Percentiles rank a stretch among this genome's conserved stretches.
Conservation (phyloP, 352 stramenopile genomes). For the Phytopythium oedochilum region DNA sequence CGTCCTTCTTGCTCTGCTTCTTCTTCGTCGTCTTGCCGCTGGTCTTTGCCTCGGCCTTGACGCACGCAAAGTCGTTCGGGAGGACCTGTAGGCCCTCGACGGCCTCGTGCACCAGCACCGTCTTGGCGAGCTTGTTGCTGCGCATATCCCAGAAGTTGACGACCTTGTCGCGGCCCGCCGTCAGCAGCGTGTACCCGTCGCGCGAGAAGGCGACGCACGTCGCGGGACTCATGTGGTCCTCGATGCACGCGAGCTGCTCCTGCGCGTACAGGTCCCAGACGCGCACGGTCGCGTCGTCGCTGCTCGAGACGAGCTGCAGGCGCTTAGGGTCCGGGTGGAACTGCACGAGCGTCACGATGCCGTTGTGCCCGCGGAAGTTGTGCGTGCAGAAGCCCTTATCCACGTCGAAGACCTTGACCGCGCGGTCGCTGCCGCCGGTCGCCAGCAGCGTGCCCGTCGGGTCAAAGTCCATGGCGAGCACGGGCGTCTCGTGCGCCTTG, state of each 20-base stretch:
- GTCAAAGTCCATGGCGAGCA: constrained; percentile 88
- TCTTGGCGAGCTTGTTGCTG: constrained; percentile 85
- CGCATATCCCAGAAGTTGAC: constrained; percentile 90
- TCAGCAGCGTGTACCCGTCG: constrained; percentile 84
- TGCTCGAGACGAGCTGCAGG: constrained; percentile 70
- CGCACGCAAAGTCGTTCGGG: constrained; percentile 52
- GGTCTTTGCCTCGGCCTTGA: constrained; percentile 14
- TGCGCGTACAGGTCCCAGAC: constrained; percentile 86
- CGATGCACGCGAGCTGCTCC: constrained; percentile 84
- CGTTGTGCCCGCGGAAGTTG: constrained; percentile 87
- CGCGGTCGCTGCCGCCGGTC: constrained; percentile 94
- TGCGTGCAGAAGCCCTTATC: constrained; percentile 92
- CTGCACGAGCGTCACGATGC: constrained; percentile 85
- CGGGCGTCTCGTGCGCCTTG: constrained; percentile 69
- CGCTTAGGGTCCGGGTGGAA: constrained; percentile 73
- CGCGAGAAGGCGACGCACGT: constrained; percentile 91
- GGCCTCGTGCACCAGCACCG: constrained; percentile 92
- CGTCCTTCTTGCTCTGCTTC: constrained; percentile 6
- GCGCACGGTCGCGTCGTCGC: constrained; percentile 74
- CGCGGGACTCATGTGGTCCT: constrained; percentile 94
- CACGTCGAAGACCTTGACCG: constrained; percentile 93
- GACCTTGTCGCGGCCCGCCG: constrained; percentile 91
- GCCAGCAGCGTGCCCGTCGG: constrained; percentile 91
- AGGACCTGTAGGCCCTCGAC: constrained; percentile 94
- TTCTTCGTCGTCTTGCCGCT: constrained; percentile 11